These are phyloP conservation scores for Stagonosporopsis cucurbitacearum DNA, from an alignment of 2,329 filamentous ascomycete genomes.

Conservation along the genomic window DNA sequence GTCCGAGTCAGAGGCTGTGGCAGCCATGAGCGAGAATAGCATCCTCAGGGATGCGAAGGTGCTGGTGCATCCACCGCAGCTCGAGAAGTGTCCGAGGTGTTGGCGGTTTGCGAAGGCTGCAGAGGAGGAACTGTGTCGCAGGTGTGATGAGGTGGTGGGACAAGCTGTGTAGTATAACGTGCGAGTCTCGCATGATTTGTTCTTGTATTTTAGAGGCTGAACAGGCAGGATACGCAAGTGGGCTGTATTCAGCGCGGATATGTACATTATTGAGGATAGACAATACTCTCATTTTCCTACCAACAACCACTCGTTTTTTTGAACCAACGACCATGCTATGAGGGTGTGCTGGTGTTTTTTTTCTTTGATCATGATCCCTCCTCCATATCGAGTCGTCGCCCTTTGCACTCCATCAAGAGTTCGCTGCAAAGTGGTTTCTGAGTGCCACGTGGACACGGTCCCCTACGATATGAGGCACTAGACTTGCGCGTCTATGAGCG, in stretches of 20 bases:
- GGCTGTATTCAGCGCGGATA: not conserved
- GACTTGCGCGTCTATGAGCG: too few species aligned
- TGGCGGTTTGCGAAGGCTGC: conserved; percentile 83
- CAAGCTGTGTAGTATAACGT: conserved; percentile 3
- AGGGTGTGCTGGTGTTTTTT: not conserved
- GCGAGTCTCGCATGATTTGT: not conserved
- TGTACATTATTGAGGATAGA: not conserved
- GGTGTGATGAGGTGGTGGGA: conserved; percentile 72
- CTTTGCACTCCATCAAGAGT: too few species aligned
- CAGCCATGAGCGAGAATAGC: conserved; percentile 37
- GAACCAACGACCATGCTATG: not conserved
- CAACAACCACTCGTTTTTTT: not conserved
- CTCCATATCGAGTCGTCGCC: too few species aligned
- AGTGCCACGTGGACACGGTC: too few species aligned
- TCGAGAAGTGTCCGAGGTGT: conserved; percentile 81
- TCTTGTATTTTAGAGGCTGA: not conserved
- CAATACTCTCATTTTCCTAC: not conserved
- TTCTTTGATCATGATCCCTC: too few species aligned
- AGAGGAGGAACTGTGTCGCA: conserved; percentile 70
- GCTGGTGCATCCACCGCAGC: conserved; percentile 53
- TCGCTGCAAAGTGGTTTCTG: too few species aligned
- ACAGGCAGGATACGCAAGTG: not conserved
- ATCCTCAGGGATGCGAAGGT: conserved; percentile 31
- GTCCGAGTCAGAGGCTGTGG: conserved; percentile 28
- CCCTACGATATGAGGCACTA: too few species aligned